Evolutionary conservation across 1,284 basidiomycete genomes (phyloP).

Genomic region (Ganoderma multipileum): DNA sequence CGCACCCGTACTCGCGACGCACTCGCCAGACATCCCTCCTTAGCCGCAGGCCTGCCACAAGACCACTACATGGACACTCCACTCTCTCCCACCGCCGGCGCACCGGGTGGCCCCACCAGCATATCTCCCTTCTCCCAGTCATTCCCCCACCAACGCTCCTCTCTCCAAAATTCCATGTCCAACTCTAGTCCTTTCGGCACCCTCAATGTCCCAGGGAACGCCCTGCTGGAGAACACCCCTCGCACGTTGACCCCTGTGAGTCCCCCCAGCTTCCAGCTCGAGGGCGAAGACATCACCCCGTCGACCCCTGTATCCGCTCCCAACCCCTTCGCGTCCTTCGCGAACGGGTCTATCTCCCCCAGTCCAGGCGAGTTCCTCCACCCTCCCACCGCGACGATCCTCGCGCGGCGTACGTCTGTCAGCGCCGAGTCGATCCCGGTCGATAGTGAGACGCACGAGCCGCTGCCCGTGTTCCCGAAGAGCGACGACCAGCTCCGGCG

Average conservation of each 20-base stretch:
- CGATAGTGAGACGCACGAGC: constrained; percentile 68
- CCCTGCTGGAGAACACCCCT: constrained; percentile 53
- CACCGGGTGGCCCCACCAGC: constrained; percentile 39
- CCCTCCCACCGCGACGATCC: constrained; percentile 76
- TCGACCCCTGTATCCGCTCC: constrained; percentile 63
- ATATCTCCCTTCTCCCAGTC: constrained; percentile 57
- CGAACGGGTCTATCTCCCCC: constrained; percentile 43
- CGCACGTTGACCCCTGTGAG: constrained; percentile 36
- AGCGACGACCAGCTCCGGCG: constrained; percentile 85
- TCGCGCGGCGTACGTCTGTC: constrained; percentile 92
- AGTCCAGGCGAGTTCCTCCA: constrained; percentile 67
- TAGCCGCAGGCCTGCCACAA: constrained; percentile 56
- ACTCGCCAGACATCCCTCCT: constrained; percentile 57
- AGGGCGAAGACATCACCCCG: constrained; percentile 64
- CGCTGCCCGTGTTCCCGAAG: constrained; percentile 83
- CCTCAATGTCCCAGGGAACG: constrained; percentile 79
- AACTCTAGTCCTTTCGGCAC: constrained; percentile 73
- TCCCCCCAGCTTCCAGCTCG: constrained; percentile 64
- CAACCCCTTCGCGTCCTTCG: constrained; percentile 53
- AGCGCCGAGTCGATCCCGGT: constrained; percentile 97
- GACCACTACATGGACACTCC: constrained; percentile 68
- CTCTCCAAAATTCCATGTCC: constrained; percentile 57
- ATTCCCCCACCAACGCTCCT: constrained; percentile 49
- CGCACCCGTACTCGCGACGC: constrained; percentile 73
- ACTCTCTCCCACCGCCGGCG: constrained; percentile 42